phyloP scores from a whole-genome alignment of 345 rosid species.

The Citrus sp. region DNA sequence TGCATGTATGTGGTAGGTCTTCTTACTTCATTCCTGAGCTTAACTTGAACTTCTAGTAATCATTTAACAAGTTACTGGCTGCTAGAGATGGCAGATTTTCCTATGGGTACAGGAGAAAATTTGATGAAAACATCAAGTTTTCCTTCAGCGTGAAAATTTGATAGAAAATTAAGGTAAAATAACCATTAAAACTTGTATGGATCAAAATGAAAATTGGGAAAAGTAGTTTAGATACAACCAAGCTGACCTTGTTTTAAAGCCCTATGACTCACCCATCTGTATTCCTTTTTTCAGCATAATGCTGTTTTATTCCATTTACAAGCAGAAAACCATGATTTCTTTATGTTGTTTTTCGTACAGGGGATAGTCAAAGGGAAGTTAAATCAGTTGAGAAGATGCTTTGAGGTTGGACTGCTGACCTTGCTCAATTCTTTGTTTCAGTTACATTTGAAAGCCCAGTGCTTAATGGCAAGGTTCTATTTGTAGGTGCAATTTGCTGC shows the following conservation, averaged over 20 bases:
- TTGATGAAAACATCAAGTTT: no score
- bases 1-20: slow-evolving; percentile 44
- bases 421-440: background rate
- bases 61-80: slow-evolving; percentile 4
- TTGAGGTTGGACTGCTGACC: slow-evolving; percentile 26
- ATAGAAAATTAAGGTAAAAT: background rate
- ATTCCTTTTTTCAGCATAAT: background rate
- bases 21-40: background rate
- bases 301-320: background rate
- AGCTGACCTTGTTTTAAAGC: background rate
- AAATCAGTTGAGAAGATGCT: slow-evolving; percentile 42
- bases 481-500: slow-evolving; percentile 42
- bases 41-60: background rate
- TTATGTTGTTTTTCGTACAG: slow-evolving; percentile 8
- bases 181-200: background rate
- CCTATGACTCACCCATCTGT: background rate
- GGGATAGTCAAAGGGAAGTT: slow-evolving; percentile 44
- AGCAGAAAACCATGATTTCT: background rate
- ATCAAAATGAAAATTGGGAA: background rate
- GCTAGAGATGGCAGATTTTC: no score
- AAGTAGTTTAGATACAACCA: background rate
- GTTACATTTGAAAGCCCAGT: background rate
- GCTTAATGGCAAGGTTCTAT: background rate
- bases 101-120: no score
- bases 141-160: no score